Conservation (phyloP, 176 grass and related monocot species). For the Juncus effusus region DNA sequence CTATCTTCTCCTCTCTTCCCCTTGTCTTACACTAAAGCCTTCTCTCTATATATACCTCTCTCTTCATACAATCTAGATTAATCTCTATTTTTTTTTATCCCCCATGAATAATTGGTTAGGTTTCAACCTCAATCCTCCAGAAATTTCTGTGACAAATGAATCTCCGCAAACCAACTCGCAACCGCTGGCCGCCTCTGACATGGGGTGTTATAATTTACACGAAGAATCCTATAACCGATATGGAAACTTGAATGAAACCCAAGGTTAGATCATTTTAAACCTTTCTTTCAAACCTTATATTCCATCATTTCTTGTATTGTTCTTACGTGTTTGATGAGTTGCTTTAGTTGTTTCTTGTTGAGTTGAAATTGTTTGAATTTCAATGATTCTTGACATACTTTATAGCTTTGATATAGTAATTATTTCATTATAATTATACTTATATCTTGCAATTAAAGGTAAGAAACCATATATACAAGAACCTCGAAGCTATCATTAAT, state of each 20-base stretch:
- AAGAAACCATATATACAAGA: neutral
- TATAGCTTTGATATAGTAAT: neutral
- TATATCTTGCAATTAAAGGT: neutral
- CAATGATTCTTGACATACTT: neutral
- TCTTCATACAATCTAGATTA: neutral
- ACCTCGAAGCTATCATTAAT: neutral
- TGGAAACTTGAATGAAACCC: slow-evolving; percentile 25
- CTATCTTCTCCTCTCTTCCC: slow-evolving; percentile 9
- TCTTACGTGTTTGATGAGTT: neutral
- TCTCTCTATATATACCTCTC: neutral
- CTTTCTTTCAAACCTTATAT: neutral
- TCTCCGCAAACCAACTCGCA: slow-evolving; percentile 3
- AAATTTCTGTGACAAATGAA: slow-evolving; percentile 19
- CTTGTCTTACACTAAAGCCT: neutral
- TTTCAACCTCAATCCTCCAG: slow-evolving; percentile 24
- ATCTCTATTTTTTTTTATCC: neutral
- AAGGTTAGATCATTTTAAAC: slow-evolving; percentile 9
- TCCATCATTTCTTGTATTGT: neutral
- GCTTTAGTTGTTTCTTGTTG: neutral
- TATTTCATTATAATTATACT: no score
- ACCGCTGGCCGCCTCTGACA: neutral
- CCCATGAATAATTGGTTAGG: slow-evolving; percentile 30
- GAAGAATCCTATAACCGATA: slow-evolving; percentile 23
- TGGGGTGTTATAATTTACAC: slow-evolving; percentile 19
- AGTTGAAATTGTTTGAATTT: neutral